Evolutionary conservation across 2,329 filamentous ascomycete genomes (phyloP).

Genomic region (Triangularia setosa): DNA sequence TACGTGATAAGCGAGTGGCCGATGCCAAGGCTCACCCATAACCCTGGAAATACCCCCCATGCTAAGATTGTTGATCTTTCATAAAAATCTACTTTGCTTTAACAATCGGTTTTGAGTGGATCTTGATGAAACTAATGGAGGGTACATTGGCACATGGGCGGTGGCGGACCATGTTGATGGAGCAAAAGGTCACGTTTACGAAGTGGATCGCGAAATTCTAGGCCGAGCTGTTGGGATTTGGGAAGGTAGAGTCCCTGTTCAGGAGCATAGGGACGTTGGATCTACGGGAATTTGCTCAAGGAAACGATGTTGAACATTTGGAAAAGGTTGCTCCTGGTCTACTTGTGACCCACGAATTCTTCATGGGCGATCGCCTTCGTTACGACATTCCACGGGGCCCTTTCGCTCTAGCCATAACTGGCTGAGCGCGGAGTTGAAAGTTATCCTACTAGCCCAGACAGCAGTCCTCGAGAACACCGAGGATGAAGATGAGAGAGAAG

Average conservation of each 20-base stretch:
- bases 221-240: constrained; percentile 22
- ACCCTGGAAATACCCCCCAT: too few relatives aligned
- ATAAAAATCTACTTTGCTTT: too few relatives aligned
- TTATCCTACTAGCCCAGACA: constrained; percentile 27
- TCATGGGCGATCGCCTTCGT: constrained; percentile 28
- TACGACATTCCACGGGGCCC: constrained; percentile 34
- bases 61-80: too few relatives aligned
- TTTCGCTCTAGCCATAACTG: constrained; percentile 34
- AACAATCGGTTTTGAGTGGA: constrained; percentile 41
- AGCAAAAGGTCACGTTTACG: constrained; percentile 30
- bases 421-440: constrained; percentile 27
- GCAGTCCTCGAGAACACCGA: constrained; percentile 18
- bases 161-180: constrained; percentile 28
- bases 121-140: constrained; percentile 31
- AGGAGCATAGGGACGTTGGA: constrained; percentile 23
- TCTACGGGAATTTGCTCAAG: background rate
- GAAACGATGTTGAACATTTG: background rate
- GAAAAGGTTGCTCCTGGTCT: constrained; percentile 14
- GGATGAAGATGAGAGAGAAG: constrained; percentile 30
- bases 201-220: constrained; percentile 29
- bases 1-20: too few relatives aligned
- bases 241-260: constrained; percentile 20
- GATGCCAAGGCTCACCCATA: too few relatives aligned
- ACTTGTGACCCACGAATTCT: constrained; percentile 31
- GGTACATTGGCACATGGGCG: constrained; percentile 5